phyloP scores from a whole-genome alignment of 345 rosid genomes.

The Citrus hindsii region DNA sequence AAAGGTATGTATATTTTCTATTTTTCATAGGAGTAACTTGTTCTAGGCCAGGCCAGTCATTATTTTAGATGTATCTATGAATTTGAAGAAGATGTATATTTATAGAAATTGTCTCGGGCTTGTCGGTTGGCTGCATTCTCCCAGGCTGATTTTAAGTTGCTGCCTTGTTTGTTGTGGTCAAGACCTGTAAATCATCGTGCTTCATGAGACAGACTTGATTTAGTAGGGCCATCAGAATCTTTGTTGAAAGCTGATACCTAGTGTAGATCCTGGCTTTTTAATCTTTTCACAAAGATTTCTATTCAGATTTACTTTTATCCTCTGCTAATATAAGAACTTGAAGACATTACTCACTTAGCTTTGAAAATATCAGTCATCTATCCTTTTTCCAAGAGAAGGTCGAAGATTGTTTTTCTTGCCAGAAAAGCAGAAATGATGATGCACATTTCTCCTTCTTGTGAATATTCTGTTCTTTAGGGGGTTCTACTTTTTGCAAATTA shows the following conservation, averaged over 20 bases:
- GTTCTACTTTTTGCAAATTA: not conserved
- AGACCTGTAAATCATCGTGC: not conserved
- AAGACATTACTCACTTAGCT: not conserved
- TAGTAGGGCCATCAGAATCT: not conserved
- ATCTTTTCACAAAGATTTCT: not conserved
- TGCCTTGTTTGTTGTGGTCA: not conserved
- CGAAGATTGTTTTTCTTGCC: not conserved
- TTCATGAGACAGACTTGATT: not conserved
- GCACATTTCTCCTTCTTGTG: not conserved
- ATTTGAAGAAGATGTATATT: not conserved
- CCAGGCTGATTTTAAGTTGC: not conserved
- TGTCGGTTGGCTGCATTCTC: not conserved
- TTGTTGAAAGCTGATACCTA: not conserved
- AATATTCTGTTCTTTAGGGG: not conserved
- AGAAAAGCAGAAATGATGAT: not conserved
- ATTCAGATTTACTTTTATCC: not conserved
- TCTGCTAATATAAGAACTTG: not conserved
- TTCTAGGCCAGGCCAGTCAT: not conserved
- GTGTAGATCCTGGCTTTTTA: not conserved
- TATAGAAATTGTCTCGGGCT: not conserved
- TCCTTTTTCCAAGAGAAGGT: not conserved
- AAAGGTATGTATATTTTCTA: conserved; percentile 43
- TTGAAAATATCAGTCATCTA: not conserved
- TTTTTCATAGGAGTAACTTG: not conserved
- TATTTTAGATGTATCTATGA: too few relatives aligned